A percentile compares a stretch with the other conserved stretches of the same genome.
Evolutionary conservation across 148 eudicot species (phyloP).

Genomic region (Hydrangea macrophylla): DNA sequence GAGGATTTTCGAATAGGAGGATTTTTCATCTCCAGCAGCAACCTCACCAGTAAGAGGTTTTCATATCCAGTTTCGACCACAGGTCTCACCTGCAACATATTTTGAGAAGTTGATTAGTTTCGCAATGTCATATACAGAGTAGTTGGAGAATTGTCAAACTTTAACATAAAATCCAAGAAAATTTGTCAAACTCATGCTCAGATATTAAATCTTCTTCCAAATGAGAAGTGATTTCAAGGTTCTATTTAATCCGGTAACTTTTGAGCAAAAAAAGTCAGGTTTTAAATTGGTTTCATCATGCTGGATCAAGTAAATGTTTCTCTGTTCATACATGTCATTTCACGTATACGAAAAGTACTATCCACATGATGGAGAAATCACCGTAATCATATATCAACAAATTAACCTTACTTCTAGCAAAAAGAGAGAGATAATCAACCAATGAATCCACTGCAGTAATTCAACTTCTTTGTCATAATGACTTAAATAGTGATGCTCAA

Average conservation of each 20-base stretch:
- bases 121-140: not conserved
- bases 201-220: not conserved
- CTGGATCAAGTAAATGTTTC: not conserved
- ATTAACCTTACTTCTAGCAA: too few species aligned
- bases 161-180: not conserved
- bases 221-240: not conserved
- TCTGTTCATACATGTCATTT: too few species aligned
- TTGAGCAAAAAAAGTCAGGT: not conserved
- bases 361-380: not conserved
- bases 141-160: not conserved
- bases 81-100: slow-evolving; percentile 80
- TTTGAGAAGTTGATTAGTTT: not conserved
- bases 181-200: not conserved
- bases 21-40: slow-evolving; percentile 68
- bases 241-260: not conserved
- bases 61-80: slow-evolving; percentile 99
- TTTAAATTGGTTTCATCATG: not conserved
- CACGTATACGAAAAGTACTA: too few species aligned
- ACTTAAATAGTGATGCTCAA: not conserved
- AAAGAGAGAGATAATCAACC: not conserved
- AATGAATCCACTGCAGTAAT: slow-evolving; percentile 1
- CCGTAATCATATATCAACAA: not conserved
- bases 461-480: not conserved
- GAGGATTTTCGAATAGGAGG: slow-evolving; percentile 73
- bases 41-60: slow-evolving; percentile 78